Evolutionary conservation across 169 alveolate genomes (phyloP).

Genomic region (Babesia ovis): DNA sequence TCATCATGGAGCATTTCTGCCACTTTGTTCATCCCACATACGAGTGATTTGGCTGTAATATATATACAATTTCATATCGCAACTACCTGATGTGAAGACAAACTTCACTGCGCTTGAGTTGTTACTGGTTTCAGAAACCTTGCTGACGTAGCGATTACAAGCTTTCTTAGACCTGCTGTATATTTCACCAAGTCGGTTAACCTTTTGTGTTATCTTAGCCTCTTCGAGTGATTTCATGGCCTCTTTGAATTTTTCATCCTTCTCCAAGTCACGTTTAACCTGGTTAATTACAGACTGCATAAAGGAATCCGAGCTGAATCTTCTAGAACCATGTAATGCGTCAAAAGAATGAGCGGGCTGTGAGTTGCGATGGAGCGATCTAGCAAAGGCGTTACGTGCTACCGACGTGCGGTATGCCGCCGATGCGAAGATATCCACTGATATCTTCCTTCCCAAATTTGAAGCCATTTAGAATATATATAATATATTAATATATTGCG

Average conservation of each 20-base stretch:
- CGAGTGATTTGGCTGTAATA: constrained; percentile 52
- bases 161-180: constrained; percentile 45
- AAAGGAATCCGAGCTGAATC: constrained; percentile 66
- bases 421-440: neutral
- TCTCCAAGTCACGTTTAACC: constrained; percentile 78
- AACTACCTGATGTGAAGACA: constrained; percentile 51
- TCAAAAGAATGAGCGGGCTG: neutral
- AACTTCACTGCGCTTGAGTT: constrained; percentile 41
- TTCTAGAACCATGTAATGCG: neutral
- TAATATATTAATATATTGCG: neutral
- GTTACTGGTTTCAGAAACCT: constrained; percentile 52
- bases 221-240: constrained; percentile 77
- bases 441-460: neutral
- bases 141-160: constrained; percentile 29
- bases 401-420: neutral
- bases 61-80: neutral
- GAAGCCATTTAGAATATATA: neutral
- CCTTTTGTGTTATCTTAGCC: constrained; percentile 64
- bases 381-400: neutral
- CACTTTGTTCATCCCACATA: constrained; percentile 64
- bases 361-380: constrained; percentile 20
- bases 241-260: constrained; percentile 74
- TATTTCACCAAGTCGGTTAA: constrained; percentile 56
- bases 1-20: constrained; percentile 69
- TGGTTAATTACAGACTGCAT: constrained; percentile 76